Evolutionary conservation across 2,329 filamentous ascomycete genomes (phyloP), one percentile per base, ranked within the genome.

Genomic region (Clonostachys solani): DNA sequence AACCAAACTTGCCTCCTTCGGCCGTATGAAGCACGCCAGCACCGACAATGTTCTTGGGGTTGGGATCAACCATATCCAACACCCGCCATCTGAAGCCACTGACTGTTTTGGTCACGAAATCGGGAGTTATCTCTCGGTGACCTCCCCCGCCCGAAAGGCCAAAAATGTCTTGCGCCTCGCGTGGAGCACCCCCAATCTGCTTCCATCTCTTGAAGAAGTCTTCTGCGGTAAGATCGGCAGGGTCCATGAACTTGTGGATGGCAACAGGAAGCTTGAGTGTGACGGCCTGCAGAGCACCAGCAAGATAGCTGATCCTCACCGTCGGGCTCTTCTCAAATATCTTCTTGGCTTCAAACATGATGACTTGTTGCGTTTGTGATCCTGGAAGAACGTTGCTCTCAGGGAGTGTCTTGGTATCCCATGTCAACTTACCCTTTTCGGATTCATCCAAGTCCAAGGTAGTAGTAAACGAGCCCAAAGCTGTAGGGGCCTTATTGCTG

Each of bases 161-260:
- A 65, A 99, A 95, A 33, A 97, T 90, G 43, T 80, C 80, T 64
- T 99, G 94, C 0, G 89, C 85, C 66, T 99, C 95, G 33, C 95
- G 81, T 2, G 92, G 86, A 2, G 83, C 82, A 6, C 88, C 90
- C 12, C 94, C 94, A 57, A 99, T 97, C 69, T 99, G 94, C 75
- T 96, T 95, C 94, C 94, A 99, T 45, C 95, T 80, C 75, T 95
- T 96, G 80, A 99, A 99, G 69, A 97, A 99, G 62, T 99, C 94
- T 45, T 99, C 94, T 0, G 86, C 83, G 7, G 81, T 81, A 37
- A 99, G 74, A 48, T 94, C 86, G 0, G 94, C 92, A 0, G 89
- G 83, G 52, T 96, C 92, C 91, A 97, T 96, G 62, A 96, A 99
- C 64, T 96, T 96, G 68, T 97, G 92, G 46, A 92, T 81, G 1